A percentile compares a stretch with the other conserved stretches of the same genome.
These are phyloP conservation scores for Pelagomonas calceolata DNA, from an alignment of 108 stramenopile species.

Conservation along the genomic window DNA sequence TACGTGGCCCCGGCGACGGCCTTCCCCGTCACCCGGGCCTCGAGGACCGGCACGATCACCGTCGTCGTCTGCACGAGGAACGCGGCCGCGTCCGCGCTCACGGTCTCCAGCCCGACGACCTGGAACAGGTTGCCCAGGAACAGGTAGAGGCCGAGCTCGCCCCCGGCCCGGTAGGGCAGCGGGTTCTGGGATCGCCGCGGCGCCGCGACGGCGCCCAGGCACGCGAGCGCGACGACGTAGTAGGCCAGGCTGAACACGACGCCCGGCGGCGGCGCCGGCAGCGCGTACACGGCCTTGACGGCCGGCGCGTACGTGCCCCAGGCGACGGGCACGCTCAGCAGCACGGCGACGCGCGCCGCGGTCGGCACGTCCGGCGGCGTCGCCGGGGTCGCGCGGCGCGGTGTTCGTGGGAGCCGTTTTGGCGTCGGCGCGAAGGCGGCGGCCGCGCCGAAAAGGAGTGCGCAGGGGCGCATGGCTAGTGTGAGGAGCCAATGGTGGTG, in stretches of 20 bases:
- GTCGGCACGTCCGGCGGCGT: too few relatives aligned
- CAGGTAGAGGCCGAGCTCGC: constrained; percentile 63
- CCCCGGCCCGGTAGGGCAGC: background rate
- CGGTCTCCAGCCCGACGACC: constrained; percentile 59
- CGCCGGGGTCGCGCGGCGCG: too few relatives aligned
- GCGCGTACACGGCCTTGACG: constrained; percentile 60
- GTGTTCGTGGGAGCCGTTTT: too few relatives aligned
- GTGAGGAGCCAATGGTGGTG: too few relatives aligned
- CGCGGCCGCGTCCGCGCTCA: constrained; percentile 61
- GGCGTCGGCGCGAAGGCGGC: too few relatives aligned
- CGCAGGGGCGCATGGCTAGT: too few relatives aligned
- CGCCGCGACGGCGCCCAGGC: constrained; percentile 12
- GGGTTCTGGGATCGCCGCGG: too few relatives aligned
- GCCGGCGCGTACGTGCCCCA: constrained; percentile 63
- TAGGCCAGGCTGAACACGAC: constrained; percentile 56
- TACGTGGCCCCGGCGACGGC: background rate
- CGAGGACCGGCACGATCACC: background rate
- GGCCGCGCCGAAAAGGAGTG: too few relatives aligned
- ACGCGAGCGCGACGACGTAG: constrained; percentile 51
- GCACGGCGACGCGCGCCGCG: background rate
- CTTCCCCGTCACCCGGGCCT: background rate
- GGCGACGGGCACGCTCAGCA: background rate
- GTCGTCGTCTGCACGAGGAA: constrained; percentile 61
- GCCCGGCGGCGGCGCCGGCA: constrained; percentile 56
- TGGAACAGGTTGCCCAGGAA: constrained; percentile 66